phyloP scores from a whole-genome alignment of 306 rosid genomes.

The Cicer pinnatifidum region DNA sequence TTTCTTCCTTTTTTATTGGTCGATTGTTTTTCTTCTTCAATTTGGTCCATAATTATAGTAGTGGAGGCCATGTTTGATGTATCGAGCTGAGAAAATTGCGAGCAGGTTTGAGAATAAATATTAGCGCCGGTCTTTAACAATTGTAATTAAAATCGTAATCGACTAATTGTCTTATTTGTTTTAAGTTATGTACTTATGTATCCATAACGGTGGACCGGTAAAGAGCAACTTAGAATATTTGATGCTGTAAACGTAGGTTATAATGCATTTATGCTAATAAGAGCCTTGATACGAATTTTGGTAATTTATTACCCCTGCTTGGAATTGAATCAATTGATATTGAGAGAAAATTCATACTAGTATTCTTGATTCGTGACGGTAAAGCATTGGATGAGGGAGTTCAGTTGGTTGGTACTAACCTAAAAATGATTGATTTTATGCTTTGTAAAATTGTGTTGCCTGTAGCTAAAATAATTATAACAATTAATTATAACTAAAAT shows the following conservation, averaged over 20 bases:
- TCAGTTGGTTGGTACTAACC: neutral
- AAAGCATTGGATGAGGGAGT: neutral
- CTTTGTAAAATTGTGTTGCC: too few species aligned
- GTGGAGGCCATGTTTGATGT: neutral
- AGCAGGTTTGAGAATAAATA: too few species aligned
- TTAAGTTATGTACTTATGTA: neutral
- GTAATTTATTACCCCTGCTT: neutral
- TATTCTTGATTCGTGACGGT: constrained; percentile 1
- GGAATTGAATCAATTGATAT: neutral
- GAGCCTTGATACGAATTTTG: neutral
- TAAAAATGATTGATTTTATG: neutral
- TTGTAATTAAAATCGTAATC: too few species aligned
- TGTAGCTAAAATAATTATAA: too few species aligned
- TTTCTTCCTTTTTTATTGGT: neutral
- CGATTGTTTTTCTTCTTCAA: constrained; percentile 11
- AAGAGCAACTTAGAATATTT: neutral
- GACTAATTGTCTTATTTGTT: neutral
- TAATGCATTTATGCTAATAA: neutral
- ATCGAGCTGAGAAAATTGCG: neutral
- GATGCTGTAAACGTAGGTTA: neutral
- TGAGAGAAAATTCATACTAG: neutral
- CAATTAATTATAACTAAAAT: too few species aligned
- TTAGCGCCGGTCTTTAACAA: too few species aligned
- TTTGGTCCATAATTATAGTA: neutral
- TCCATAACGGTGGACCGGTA: neutral